Evolutionary conservation across 768 basidiomycete genomes (phyloP), one percentile per base, ranked within the genome.

Genomic region (Stropharia rugosoannulata): DNA sequence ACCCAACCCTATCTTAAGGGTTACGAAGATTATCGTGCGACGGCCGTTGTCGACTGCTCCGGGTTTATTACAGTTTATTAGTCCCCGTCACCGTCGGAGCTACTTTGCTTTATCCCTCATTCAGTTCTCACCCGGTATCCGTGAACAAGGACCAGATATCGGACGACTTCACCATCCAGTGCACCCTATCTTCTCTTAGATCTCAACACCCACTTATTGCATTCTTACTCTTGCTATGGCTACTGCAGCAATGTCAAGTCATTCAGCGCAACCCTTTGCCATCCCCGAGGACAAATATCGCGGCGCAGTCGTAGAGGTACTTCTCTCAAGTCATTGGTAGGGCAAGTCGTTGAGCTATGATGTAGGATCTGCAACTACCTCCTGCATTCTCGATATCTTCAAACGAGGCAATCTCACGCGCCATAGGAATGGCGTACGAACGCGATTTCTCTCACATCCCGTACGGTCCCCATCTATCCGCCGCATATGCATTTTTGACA

Each of bases 361-460:
- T 43, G n/a, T n/a, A 88, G 86, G 89, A 90, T 69, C 77, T 91
- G 4, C 90, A 92, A 77, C 72, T 92, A 0, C 87, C 93, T 0
- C 95, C 95, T 8, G 95, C 94, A 0, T 95, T 95, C 69, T 83
- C 88, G 13, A 77, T 96, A 3, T 87, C 89, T 7, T 73, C 79
- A 10, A 78, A 79, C 55, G 92, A 92, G 64, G 78, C 83, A 16
- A 85, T 95, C 55, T 79, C 82, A 8, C 78, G 81, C 19, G 94
- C 91, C 1, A 83, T 96, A 27, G 92, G 93, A 62, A 80, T 89
- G 22, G 95, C 94, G 0, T 96, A 95, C 63, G 95, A 97, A 61
- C 85, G 93, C 35, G 95, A 97, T 67, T 97, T 95, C 72, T 93
- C 93, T 15, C 87, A 95, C 63, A 87, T 96, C 58, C 95, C 95